These are phyloP conservation scores for Omphalotus guepiniiformis DNA, from an alignment of 768 basidiomycete species.

Conservation along the genomic window DNA sequence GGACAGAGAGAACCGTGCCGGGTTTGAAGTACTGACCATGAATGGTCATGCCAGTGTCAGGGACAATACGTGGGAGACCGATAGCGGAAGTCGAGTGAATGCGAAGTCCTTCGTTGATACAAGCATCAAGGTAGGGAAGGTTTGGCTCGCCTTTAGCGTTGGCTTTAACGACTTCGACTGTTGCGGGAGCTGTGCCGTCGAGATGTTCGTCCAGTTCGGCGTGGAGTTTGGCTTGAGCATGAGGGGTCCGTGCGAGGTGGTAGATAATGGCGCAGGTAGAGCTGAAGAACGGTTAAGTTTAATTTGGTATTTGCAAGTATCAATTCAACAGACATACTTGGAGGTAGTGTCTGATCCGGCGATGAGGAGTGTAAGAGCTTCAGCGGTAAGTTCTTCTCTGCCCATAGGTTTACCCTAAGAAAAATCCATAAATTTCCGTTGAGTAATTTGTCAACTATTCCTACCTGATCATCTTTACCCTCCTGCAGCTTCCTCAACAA, in stretches of 20 bases:
- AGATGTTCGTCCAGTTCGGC: conserved; percentile 67
- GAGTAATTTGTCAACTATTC: not conserved
- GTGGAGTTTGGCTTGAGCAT: conserved; percentile 66
- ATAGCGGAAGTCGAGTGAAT: conserved; percentile 81
- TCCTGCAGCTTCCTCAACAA: conserved; percentile 76
- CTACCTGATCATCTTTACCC: conserved; percentile 63
- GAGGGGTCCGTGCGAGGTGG: conserved; percentile 68
- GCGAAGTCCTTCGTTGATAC: conserved; percentile 83
- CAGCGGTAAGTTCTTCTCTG: conserved; percentile 80
- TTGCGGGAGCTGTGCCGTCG: conserved; percentile 37
- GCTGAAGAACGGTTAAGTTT: conserved; percentile 31
- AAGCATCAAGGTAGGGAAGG: conserved; percentile 78
- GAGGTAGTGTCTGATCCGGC: conserved; percentile 93
- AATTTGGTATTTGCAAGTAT: not conserved
- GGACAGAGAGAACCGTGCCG: conserved; percentile 76
- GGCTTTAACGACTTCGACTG: conserved; percentile 62
- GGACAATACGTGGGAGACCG: conserved; percentile 78
- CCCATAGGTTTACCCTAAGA: conserved; percentile 73
- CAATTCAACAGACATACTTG: conserved; percentile 51
- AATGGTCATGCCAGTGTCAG: conserved; percentile 67
- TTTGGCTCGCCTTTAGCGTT: no score
- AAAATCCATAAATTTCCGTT: not conserved
- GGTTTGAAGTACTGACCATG: conserved; percentile 57
- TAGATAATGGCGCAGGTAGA: conserved; percentile 89
- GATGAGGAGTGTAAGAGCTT: conserved; percentile 81